Evolutionary conservation across 2,329 filamentous ascomycete genomes (phyloP).

Genomic region (Helotiales sp.): DNA sequence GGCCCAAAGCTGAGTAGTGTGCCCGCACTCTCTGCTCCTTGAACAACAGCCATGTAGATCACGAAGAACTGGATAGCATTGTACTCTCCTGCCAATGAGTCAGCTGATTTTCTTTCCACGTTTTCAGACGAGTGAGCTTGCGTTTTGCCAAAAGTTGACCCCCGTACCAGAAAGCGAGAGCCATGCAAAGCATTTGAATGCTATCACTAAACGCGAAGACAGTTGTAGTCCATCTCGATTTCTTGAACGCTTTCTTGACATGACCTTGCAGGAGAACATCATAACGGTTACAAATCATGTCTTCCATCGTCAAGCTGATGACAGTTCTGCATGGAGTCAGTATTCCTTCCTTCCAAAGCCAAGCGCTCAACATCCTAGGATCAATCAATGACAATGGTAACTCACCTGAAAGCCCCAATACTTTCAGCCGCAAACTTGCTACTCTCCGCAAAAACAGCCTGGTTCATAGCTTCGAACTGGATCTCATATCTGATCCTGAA

Average conservation of each 20-base stretch:
- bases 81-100: slow-evolving; percentile 36
- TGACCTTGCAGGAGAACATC: slow-evolving; percentile 46
- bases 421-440: slow-evolving; percentile 64
- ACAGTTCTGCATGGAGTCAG: slow-evolving; percentile 14
- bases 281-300: slow-evolving; percentile 53
- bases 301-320: slow-evolving; percentile 54
- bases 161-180: slow-evolving; percentile 56
- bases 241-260: slow-evolving; percentile 47
- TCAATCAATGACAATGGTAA: slow-evolving; percentile 26
- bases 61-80: slow-evolving; percentile 50
- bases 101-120: neutral
- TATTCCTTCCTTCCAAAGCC: no score
- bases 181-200: slow-evolving; percentile 56
- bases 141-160: slow-evolving; percentile 44
- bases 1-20: slow-evolving; percentile 53
- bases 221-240: slow-evolving; percentile 48
- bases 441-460: slow-evolving; percentile 58
- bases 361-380: no score
- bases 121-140: neutral
- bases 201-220: slow-evolving; percentile 56
- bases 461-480: slow-evolving; percentile 58
- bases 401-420: slow-evolving; percentile 50
- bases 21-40: slow-evolving; percentile 52
- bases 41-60: slow-evolving; percentile 53
- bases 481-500: slow-evolving; percentile 53